Percentiles rank a stretch among this genome's conserved stretches.
phyloP scores from a whole-genome alignment of 192 early-diverging fungal species.

The Linderina pennispora region DNA sequence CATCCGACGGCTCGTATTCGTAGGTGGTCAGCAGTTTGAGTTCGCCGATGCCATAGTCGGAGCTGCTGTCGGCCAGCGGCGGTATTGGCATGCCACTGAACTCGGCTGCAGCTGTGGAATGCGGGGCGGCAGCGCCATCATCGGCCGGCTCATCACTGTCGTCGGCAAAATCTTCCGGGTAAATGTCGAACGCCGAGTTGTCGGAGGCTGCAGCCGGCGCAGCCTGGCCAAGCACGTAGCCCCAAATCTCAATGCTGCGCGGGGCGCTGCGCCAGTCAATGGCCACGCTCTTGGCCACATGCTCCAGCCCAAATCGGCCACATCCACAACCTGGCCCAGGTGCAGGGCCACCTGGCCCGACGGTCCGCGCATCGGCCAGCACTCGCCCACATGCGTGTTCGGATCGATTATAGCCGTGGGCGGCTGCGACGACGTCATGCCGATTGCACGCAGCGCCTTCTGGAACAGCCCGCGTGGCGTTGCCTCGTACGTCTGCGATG shows the following conservation, averaged over 20 bases:
- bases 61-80: conserved; percentile 16
- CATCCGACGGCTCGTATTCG: conserved; percentile 49
- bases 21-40: conserved; percentile 22
- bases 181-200: too few species aligned
- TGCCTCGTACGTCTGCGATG: conserved; percentile 53
- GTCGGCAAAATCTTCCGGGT: too few species aligned
- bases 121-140: too few species aligned
- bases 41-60: conserved; percentile 12
- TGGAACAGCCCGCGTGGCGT: conserved; percentile 17
- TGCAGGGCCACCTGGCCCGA: conserved; percentile 57
- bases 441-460: conserved; percentile 14
- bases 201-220: too few species aligned
- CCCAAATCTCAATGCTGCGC: conserved; percentile 63
- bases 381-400: conserved; percentile 56
- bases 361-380: conserved; percentile 66
- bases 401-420: conserved; percentile 40
- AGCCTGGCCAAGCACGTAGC: conserved; percentile 20
- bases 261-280: conserved; percentile 58
- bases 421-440: conserved; percentile 32
- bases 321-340: conserved; percentile 50
- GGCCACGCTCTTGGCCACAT: conserved; percentile 53
- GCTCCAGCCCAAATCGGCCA: conserved; percentile 64
- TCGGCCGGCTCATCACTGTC: too few species aligned
- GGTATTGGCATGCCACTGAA: conserved; percentile 15
- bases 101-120: too few species aligned